Evolutionary conservation across 1,139 yeast species (phyloP), one percentile per base, ranked within the genome.

Genomic region (Scheffersomyces quercinus): DNA sequence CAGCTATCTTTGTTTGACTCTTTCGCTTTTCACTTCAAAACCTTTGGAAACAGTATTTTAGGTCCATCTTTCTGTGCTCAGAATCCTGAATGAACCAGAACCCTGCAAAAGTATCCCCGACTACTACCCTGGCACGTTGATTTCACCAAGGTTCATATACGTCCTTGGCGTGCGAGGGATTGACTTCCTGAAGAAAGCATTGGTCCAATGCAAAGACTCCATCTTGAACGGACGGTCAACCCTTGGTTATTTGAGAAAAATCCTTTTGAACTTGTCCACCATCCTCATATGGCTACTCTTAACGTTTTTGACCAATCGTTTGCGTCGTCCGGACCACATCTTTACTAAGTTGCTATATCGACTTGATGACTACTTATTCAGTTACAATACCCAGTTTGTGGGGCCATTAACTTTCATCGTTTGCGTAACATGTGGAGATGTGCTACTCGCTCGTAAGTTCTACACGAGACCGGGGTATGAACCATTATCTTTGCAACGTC

Each of bases 341-440:
- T 20, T 39, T 20, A 24, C 44, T 28, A 42, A 33, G 29, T 20
- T 32, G 3, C 36, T 45, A 29, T 35, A 29, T 16, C 35, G 48
- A 14, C 33, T 45, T 15, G 48, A 45, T 13, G 14, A 26, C 13
- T 42, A 42, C 28, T 33, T 45, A 4, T 45, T 45, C 35, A 35
- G 42, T n/a, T 13, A 36, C 14, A 36, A 38, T 11, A 11, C 39
- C 11, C 38, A 42, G 13, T 8, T 15, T 12, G 29, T 45, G 20
- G 48, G 48, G 4, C 34, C 38, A 35, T n/a, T 40, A 8, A 37
- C 46, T 16, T 42, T 35, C 14, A 20, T 45, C 11, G 40, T 45
- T 15, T 42, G 43, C 35, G 20, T 45, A n/a, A 15, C 38, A 5
- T 37, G 42, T 10, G 46, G 42, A 11, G 36, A 40, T 31, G 42